Conservation (phyloP, 2,329 filamentous ascomycete species). For the Xylaria sp. region DNA sequence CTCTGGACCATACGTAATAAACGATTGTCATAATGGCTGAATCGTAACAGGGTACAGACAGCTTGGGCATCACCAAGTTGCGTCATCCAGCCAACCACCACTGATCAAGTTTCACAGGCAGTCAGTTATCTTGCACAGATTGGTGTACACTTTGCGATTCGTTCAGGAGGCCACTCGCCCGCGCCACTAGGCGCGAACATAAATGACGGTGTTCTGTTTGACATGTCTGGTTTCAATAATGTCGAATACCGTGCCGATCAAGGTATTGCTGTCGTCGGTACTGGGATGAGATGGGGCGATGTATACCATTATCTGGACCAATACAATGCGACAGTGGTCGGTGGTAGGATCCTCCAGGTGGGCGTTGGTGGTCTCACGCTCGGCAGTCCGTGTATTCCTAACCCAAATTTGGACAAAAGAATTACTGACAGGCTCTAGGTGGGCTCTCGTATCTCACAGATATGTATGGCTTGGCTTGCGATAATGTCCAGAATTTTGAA, state of each 20-base stretch:
- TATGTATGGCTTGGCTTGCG: conserved; percentile 42
- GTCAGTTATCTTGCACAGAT: conserved; percentile 34
- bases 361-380: conserved; percentile 45
- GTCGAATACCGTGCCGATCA: conserved; percentile 40
- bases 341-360: conserved; percentile 43
- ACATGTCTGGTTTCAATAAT: conserved; percentile 39
- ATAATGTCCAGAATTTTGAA: conserved; percentile 45
- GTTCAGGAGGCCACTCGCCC: conserved; percentile 44
- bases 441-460: conserved; percentile 44
- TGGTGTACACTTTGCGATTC: conserved; percentile 41
- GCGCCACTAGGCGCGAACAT: conserved; percentile 41
- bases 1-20: not conserved
- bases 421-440: conserved; percentile 35
- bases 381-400: conserved; percentile 34
- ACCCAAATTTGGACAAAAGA: not conserved
- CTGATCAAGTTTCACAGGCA: conserved; percentile 37
- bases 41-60: conserved; percentile 39
- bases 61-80: conserved; percentile 43
- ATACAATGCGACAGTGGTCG: conserved; percentile 44
- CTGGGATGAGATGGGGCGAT: conserved; percentile 42
- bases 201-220: conserved; percentile 43
- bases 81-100: conserved; percentile 39
- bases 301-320: conserved; percentile 42
- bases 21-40: conserved; percentile 14
- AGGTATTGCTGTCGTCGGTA: conserved; percentile 39